Conservation (phyloP, 805 yeast species). For the Danielia oregonensis region DNA sequence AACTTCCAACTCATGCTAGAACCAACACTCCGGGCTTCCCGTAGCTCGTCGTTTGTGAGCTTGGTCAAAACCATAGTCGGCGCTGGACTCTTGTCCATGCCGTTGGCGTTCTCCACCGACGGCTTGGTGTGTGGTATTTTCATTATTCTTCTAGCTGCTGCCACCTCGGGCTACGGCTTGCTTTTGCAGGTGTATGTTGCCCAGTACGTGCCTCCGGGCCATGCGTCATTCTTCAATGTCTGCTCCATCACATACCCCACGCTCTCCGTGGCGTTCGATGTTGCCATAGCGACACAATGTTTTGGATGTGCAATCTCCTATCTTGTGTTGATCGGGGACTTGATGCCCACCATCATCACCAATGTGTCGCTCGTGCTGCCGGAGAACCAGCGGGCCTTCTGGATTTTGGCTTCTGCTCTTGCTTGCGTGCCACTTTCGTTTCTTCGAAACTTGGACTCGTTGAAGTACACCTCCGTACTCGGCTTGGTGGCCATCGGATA, state of each 20-base stretch:
- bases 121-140: constrained; percentile 57
- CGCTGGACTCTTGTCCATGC: constrained; percentile 78
- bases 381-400: constrained; percentile 43
- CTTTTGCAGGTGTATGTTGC: constrained; percentile 59
- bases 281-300: constrained; percentile 72
- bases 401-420: constrained; percentile 52
- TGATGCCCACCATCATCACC: constrained; percentile 57
- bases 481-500: constrained; percentile 81
- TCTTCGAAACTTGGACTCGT: constrained; percentile 70
- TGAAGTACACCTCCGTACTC: constrained; percentile 79
- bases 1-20: too few relatives aligned
- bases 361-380: constrained; percentile 18
- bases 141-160: constrained; percentile 57
- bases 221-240: constrained; percentile 70
- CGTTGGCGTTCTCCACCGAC: constrained; percentile 66
- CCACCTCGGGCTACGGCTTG: constrained; percentile 65
- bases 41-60: constrained; percentile 57
- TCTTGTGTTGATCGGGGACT: constrained; percentile 70
- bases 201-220: constrained; percentile 50
- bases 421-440: constrained; percentile 63
- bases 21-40: constrained; percentile 38
- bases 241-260: constrained; percentile 64
- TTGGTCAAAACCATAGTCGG: constrained; percentile 75
- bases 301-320: constrained; percentile 75
- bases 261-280: constrained; percentile 62